A percentile compares a stretch with the other conserved stretches of the same genome.
Conservation (phyloP, 2,329 filamentous ascomycete genomes). For the Pseudofabraea citricarpa region DNA sequence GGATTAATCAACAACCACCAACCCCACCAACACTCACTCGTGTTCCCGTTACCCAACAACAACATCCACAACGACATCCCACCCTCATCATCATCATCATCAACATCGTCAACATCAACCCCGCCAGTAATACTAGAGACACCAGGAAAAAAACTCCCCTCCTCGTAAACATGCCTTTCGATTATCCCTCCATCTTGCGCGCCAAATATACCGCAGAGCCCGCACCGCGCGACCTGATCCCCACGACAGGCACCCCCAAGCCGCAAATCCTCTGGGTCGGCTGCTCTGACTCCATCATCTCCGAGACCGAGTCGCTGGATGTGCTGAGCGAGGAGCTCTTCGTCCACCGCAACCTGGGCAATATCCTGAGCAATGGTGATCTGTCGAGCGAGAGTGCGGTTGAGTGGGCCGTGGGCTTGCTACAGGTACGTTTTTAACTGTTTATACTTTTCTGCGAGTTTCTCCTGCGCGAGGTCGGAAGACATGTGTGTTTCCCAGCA, state of each 20-base stretch:
- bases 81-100: too few species aligned
- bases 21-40: too few species aligned
- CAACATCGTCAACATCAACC: neutral
- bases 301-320: slow-evolving; percentile 2
- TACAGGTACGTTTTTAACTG: slow-evolving; percentile 54
- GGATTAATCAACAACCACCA: too few species aligned
- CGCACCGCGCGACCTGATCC: neutral
- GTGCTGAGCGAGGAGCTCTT: slow-evolving; percentile 3
- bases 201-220: neutral
- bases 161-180: slow-evolving; percentile 1
- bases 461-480: too few species aligned
- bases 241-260: neutral
- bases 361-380: slow-evolving; percentile 56
- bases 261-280: slow-evolving; percentile 5
- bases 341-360: slow-evolving; percentile 49
- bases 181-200: neutral
- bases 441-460: too few species aligned
- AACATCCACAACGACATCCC: too few species aligned
- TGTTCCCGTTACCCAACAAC: too few species aligned
- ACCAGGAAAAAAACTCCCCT: neutral
- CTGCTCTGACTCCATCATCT: slow-evolving; percentile 3
- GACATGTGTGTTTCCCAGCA: too few species aligned
- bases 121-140: neutral
- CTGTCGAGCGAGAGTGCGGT: slow-evolving; percentile 56
- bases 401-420: slow-evolving; percentile 56